Conservation (phyloP, 768 basidiomycete genomes). For the Termitomyces heimii region DNA sequence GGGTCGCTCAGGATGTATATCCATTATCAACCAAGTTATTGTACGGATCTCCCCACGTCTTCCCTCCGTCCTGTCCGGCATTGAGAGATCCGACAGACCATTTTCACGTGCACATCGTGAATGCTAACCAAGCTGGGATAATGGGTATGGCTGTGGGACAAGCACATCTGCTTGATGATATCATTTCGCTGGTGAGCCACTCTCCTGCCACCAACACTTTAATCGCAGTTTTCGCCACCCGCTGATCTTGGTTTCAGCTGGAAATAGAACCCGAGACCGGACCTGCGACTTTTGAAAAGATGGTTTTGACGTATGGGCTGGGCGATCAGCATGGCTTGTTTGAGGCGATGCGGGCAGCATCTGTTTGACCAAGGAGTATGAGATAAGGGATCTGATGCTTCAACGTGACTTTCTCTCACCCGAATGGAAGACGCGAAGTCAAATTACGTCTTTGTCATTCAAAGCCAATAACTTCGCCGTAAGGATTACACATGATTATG, state of each 20-base stretch:
- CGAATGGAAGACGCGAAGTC: neutral
- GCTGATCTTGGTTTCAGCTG: conserved; percentile 15
- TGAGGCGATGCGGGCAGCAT: conserved; percentile 34
- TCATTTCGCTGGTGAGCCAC: conserved; percentile 71
- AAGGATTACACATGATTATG: neutral
- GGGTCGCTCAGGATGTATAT: conserved; percentile 75
- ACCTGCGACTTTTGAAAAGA: conserved; percentile 53
- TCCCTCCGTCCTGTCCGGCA: neutral
- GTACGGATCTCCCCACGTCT: neutral
- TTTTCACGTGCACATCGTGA: conserved; percentile 91
- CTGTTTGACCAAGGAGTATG: conserved; percentile 11
- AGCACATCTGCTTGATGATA: conserved; percentile 88
- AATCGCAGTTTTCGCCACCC: neutral
- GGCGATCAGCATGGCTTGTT: conserved; percentile 79
- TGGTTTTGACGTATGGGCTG: conserved; percentile 79
- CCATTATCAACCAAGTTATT: conserved; percentile 67
- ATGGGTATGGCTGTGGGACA: conserved; percentile 82
- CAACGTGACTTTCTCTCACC: neutral
- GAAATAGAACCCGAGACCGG: conserved; percentile 58
- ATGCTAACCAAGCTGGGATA: conserved; percentile 59
- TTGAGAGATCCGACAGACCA: conserved; percentile 55
- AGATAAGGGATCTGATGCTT: neutral
- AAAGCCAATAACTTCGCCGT: neutral
- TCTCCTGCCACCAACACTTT: neutral
- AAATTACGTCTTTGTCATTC: neutral